Conservation (phyloP, 1,284 basidiomycete genomes). For the Erythrobasidium hasegawianum region DNA sequence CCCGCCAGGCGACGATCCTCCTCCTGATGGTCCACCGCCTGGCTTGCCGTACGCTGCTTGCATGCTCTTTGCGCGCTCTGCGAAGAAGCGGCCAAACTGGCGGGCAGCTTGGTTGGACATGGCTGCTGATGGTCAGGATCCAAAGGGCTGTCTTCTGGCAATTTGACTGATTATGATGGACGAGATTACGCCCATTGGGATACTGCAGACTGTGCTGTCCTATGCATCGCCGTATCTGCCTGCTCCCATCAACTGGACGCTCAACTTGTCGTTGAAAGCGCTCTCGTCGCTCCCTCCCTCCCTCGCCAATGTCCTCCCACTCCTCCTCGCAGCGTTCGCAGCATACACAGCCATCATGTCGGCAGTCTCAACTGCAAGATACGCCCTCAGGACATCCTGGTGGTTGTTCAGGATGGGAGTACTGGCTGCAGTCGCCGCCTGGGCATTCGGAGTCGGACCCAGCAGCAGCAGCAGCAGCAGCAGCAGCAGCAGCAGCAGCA, state of each 20-base stretch:
- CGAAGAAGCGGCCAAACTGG: conserved; percentile 14
- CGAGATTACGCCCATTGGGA: background rate
- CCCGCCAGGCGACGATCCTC: conserved; percentile 2
- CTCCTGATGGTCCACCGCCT: conserved; percentile 8
- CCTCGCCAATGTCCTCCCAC: conserved; percentile 29
- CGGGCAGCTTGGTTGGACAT: conserved; percentile 27
- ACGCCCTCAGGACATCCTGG: conserved; percentile 22
- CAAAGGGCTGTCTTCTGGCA: too few relatives aligned
- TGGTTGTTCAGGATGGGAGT: conserved; percentile 24
- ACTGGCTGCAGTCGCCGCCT: conserved; percentile 9
- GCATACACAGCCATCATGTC: conserved; percentile 22
- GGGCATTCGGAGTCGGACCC: background rate
- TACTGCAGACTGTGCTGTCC: background rate
- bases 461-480: too few relatives aligned
- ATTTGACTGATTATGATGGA: background rate
- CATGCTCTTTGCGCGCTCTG: conserved; percentile 23
- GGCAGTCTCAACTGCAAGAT: conserved; percentile 9
- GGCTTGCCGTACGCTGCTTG: conserved; percentile 19
- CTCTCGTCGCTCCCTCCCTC: conserved; percentile 24
- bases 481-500: too few relatives aligned
- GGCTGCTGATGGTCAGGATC: background rate
- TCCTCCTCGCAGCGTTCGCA: conserved; percentile 18
- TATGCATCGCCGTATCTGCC: conserved; percentile 15
- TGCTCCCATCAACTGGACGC: conserved; percentile 8
- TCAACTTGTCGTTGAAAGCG: conserved; percentile 4